These are phyloP conservation scores for Rhododendron griersonianum DNA, from an alignment of 148 eudicot species.

Conservation along the genomic window DNA sequence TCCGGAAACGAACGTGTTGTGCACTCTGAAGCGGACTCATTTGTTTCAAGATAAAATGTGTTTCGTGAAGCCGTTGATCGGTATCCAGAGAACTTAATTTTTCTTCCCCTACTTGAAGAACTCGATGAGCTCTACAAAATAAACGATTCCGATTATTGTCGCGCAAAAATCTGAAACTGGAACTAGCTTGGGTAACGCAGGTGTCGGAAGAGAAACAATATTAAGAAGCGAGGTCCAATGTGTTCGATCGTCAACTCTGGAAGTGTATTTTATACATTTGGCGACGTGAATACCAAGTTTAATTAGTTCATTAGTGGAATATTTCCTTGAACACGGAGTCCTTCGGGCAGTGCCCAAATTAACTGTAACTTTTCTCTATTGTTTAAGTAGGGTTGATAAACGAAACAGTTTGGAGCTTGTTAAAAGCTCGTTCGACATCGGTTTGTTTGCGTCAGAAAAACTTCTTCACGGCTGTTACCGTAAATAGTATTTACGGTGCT, in stretches of 20 bases:
- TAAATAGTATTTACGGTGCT: too few relatives aligned
- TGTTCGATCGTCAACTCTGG: not conserved
- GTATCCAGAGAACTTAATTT: too few relatives aligned
- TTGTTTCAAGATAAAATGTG: too few relatives aligned
- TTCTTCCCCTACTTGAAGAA: not conserved
- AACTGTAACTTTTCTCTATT: not conserved
- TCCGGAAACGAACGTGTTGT: too few relatives aligned
- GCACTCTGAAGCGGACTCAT: too few relatives aligned
- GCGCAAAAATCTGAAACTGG: too few relatives aligned
- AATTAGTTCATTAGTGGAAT: not conserved
- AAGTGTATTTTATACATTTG: not conserved
- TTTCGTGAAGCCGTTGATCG: too few relatives aligned
- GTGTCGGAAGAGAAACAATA: too few relatives aligned
- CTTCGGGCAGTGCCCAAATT: not conserved
- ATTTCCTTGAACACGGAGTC: not conserved
- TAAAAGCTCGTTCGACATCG: not conserved
- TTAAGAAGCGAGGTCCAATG: too few relatives aligned
- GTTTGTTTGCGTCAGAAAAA: too few relatives aligned
- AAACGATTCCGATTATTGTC: not conserved
- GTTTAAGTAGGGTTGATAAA: not conserved
- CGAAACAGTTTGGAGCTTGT: not conserved
- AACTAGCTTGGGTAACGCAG: too few relatives aligned
- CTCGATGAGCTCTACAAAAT: not conserved
- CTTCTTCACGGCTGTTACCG: too few relatives aligned
- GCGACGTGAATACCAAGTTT: not conserved